Percentiles rank a stretch among this genome's conserved stretches.
phyloP scores from a whole-genome alignment of 192 early-diverging fungal genomes.

The Oehlia diaphana region DNA sequence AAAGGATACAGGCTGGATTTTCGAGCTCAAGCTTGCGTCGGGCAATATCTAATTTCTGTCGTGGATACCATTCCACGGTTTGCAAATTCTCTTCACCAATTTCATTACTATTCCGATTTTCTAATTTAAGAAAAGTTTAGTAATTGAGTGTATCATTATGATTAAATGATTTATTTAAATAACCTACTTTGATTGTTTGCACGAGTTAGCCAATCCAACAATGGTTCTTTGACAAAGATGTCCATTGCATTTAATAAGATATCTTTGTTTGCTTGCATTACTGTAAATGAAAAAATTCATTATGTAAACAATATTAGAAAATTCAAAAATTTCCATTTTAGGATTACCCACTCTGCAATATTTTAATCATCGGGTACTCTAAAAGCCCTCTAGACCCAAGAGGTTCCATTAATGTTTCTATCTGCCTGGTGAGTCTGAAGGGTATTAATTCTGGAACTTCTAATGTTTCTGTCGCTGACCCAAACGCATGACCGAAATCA shows the following conservation, averaged over 20 bases:
- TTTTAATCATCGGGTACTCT: conserved; percentile 67
- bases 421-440: conserved; percentile 72
- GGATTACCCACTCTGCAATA: conserved; percentile 38
- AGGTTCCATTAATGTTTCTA: conserved; percentile 63
- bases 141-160: not conserved
- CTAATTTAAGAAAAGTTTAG: conserved; percentile 24
- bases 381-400: conserved; percentile 66
- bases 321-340: not conserved
- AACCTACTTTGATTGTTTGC: conserved; percentile 61
- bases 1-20: conserved; percentile 58
- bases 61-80: conserved; percentile 70
- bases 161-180: not conserved
- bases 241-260: conserved; percentile 72
- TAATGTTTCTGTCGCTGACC: conserved; percentile 74
- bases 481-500: conserved; percentile 86
- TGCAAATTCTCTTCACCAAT: conserved; percentile 37
- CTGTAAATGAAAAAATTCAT: conserved; percentile 25
- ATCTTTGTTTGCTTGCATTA: conserved; percentile 59
- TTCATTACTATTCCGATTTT: conserved; percentile 40
- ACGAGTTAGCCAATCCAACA: conserved; percentile 78
- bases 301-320: not conserved
- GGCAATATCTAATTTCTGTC: conserved; percentile 74
- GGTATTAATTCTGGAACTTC: conserved; percentile 78
- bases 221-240: conserved; percentile 79
- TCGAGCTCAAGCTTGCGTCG: conserved; percentile 66